These are phyloP conservation scores for Hortaea werneckii DNA, from an alignment of 2,329 filamentous ascomycete genomes.

Conservation along the genomic window DNA sequence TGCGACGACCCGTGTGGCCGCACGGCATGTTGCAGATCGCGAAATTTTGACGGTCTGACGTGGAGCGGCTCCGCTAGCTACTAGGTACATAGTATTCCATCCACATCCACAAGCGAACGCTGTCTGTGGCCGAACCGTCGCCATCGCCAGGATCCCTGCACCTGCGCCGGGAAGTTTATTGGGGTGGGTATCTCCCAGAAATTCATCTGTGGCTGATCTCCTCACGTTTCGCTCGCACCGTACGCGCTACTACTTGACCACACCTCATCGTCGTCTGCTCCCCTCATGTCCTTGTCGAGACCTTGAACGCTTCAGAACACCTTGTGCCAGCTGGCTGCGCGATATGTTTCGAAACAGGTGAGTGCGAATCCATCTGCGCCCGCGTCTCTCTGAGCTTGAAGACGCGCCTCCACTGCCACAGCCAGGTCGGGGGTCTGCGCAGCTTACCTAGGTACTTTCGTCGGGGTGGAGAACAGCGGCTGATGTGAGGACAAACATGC, in stretches of 20 bases:
- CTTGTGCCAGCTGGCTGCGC: background rate
- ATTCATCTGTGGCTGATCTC: constrained; percentile 1
- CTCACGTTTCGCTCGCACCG: constrained; percentile 1
- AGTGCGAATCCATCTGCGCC: constrained; percentile 11
- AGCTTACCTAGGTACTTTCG: background rate
- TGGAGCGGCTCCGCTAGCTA: no score
- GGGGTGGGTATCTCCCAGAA: background rate
- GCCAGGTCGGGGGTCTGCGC: background rate
- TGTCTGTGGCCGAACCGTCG: no score
- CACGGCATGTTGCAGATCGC: no score
- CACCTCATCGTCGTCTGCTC: background rate
- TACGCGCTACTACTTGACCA: background rate
- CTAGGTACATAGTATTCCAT: no score
- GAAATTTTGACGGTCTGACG: no score
- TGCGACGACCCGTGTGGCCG: no score
- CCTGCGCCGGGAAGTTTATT: background rate
- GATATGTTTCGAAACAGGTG: constrained; percentile 41
- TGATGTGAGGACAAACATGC: constrained; percentile 1
- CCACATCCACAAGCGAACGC: no score
- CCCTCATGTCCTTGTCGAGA: background rate
- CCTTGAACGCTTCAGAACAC: background rate
- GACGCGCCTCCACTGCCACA: constrained; percentile 5
- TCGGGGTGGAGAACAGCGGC: background rate
- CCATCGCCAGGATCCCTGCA: background rate
- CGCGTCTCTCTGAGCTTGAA: background rate